Evolutionary conservation across 1,284 basidiomycete species (phyloP).

Genomic region (Meira miltonrushii): DNA sequence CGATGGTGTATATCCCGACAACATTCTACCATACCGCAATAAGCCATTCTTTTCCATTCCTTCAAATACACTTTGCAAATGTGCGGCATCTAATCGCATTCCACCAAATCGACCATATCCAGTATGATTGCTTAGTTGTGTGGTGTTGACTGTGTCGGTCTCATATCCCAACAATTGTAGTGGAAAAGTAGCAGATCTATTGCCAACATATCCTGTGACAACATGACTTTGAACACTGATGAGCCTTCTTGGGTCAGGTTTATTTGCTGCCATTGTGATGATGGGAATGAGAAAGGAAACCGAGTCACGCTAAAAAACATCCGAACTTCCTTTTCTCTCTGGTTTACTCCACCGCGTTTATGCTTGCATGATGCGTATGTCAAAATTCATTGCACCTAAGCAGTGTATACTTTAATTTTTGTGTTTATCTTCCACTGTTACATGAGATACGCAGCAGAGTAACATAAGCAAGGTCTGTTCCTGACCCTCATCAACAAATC

Average conservation of each 20-base stretch:
- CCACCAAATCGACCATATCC: slow-evolving; percentile 61
- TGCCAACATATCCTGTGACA: slow-evolving; percentile 85
- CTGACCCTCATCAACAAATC: too few species aligned
- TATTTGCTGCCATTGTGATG: slow-evolving; percentile 26
- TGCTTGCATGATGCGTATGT: too few species aligned
- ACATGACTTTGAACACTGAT: slow-evolving; percentile 83
- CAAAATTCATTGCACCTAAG: too few species aligned
- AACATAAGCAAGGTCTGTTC: too few species aligned
- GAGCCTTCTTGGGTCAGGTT: slow-evolving; percentile 37
- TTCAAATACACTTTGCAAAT: slow-evolving; percentile 52
- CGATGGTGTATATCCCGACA: slow-evolving; percentile 71
- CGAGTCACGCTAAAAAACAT: too few species aligned
- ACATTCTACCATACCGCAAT: slow-evolving; percentile 36
- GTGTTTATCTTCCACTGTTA: too few species aligned
- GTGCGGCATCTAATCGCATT: slow-evolving; percentile 51
- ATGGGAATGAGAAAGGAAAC: neutral
- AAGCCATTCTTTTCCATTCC: slow-evolving; percentile 42
- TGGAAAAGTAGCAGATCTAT: slow-evolving; percentile 81
- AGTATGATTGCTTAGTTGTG: slow-evolving; percentile 74
- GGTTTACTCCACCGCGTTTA: too few species aligned
- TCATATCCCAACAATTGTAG: slow-evolving; percentile 92
- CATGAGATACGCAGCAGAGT: too few species aligned
- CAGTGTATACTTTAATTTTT: too few species aligned
- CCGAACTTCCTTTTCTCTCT: too few species aligned
- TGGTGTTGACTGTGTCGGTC: slow-evolving; percentile 93